phyloP scores from a whole-genome alignment of 805 yeast genomes.

The Yarrowia sp. region DNA sequence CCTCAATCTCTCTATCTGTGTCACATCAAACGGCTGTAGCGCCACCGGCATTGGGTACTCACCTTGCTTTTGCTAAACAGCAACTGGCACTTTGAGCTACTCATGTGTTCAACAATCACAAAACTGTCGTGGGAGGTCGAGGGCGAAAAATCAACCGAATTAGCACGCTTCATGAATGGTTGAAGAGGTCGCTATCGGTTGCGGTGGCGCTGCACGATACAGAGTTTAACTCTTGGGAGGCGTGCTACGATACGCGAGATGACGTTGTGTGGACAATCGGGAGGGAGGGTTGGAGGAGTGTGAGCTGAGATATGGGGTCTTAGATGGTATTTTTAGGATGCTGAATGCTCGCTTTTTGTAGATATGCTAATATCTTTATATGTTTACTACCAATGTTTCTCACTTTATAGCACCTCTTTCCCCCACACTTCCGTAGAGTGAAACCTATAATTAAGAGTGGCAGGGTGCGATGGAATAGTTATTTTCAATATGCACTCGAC shows the following conservation, averaged over 20 bases:
- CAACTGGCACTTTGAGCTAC: slow-evolving; percentile 38
- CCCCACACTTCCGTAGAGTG: no score
- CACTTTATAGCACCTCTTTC: no score
- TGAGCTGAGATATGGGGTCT: no score
- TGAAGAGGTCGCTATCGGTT: slow-evolving; percentile 35
- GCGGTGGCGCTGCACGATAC: slow-evolving; percentile 38
- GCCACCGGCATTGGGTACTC: slow-evolving; percentile 14
- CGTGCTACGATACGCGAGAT: slow-evolving; percentile 14
- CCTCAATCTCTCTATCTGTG: background rate
- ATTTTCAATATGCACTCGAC: no score
- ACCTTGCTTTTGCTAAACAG: slow-evolving; percentile 37
- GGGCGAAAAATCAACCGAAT: slow-evolving; percentile 30
- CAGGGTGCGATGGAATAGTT: no score
- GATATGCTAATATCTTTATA: no score
- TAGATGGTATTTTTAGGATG: no score
- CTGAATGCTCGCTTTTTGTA: no score
- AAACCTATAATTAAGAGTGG: no score
- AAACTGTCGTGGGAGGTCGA: slow-evolving; percentile 32
- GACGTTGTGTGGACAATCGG: background rate
- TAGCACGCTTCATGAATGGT: slow-evolving; percentile 37
- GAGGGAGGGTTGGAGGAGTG: background rate
- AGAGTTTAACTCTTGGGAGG: slow-evolving; percentile 36
- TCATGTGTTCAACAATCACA: slow-evolving; percentile 36
- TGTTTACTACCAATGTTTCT: no score
- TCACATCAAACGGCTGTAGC: slow-evolving; percentile 1